Evolutionary conservation across 2,329 filamentous ascomycete species (phyloP).

Genomic region (Neonectria hederae): DNA sequence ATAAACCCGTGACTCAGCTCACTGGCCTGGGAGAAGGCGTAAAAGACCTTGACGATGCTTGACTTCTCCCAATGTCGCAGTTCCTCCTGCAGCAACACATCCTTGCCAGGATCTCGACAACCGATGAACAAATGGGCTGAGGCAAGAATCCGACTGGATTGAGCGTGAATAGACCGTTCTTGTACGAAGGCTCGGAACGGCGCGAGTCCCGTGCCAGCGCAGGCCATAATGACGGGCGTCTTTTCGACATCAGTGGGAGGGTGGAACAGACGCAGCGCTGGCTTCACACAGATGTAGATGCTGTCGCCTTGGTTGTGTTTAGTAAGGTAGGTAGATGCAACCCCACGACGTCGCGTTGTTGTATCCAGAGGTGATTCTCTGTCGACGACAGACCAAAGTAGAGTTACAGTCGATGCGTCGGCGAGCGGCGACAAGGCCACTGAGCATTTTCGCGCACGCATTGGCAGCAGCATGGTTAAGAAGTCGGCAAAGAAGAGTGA

Average conservation of each 20-base stretch:
- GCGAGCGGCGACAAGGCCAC: conserved; percentile 75
- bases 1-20: conserved; percentile 15
- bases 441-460: conserved; percentile 60
- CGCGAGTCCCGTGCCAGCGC: conserved; percentile 62
- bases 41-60: conserved; percentile 62
- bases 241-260: conserved; percentile 53
- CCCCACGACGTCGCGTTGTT: conserved; percentile 55
- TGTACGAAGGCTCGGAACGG: conserved; percentile 69
- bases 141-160: conserved; percentile 62
- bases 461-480: conserved; percentile 71
- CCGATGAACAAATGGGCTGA: conserved; percentile 62
- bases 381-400: conserved; percentile 72
- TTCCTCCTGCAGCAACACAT: conserved; percentile 56
- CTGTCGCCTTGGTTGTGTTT: conserved; percentile 52
- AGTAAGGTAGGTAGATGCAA: conserved; percentile 67
- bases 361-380: conserved; percentile 57
- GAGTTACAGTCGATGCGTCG: conserved; percentile 62
- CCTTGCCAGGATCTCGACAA: conserved; percentile 55
- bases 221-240: conserved; percentile 58
- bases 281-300: conserved; percentile 57
- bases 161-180: conserved; percentile 62
- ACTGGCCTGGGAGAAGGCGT: conserved; percentile 55
- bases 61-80: conserved; percentile 58
- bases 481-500: conserved; percentile 67
- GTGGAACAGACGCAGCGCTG: conserved; percentile 52